phyloP scores from a whole-genome alignment of 495 filamentous ascomycete species.

The Aspergillus kassunensis region DNA sequence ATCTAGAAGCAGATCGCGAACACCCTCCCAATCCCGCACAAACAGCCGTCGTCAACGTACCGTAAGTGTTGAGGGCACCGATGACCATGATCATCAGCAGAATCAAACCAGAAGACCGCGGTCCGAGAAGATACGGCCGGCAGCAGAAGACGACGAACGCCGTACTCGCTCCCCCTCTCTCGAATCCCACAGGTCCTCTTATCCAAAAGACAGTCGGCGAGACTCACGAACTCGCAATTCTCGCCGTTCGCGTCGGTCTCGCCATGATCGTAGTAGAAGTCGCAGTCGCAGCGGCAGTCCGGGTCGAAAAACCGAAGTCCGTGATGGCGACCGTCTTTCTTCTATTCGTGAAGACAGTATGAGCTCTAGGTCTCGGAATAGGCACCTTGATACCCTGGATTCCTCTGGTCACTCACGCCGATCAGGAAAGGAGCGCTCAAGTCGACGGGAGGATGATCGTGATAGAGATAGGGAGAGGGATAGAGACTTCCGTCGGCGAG shows the following conservation, averaged over 20 bases:
- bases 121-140: constrained; percentile 44
- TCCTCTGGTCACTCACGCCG: constrained; percentile 24
- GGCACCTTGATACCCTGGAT: constrained; percentile 13
- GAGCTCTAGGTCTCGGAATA: constrained; percentile 17
- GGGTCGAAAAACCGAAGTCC: constrained; percentile 27
- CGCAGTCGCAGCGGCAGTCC: constrained; percentile 24
- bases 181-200: constrained; percentile 48
- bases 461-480: constrained; percentile 36
- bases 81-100: constrained; percentile 43
- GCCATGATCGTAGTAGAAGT: constrained; percentile 39
- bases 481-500: constrained; percentile 43
- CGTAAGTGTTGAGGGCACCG: constrained; percentile 49
- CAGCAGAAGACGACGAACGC: constrained; percentile 37
- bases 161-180: constrained; percentile 51
- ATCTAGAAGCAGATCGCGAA: constrained; percentile 32
- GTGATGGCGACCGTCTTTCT: constrained; percentile 22
- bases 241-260: constrained; percentile 28
- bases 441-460: constrained; percentile 37
- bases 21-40: constrained; percentile 44
- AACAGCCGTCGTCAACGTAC: constrained; percentile 49
- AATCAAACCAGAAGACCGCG: constrained; percentile 43
- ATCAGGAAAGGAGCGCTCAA: constrained; percentile 35
- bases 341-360: constrained; percentile 19
- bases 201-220: constrained; percentile 42
- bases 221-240: constrained; percentile 43